phyloP scores from a whole-genome alignment of 257 asterid genomes.

The Solanum gandarillasii region DNA sequence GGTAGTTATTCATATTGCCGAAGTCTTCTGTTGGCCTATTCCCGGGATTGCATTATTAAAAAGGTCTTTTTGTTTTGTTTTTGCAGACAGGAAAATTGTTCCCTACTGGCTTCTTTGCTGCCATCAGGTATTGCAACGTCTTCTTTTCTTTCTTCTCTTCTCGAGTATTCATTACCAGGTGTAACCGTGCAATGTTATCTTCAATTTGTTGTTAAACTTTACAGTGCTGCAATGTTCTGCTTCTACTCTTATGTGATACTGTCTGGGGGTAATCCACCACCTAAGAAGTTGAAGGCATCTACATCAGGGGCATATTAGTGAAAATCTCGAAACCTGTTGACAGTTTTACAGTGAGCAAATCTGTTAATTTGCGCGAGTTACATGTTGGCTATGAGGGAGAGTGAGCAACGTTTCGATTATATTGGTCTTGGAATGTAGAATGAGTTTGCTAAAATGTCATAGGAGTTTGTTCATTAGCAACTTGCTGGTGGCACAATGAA shows the following conservation, averaged over 20 bases:
- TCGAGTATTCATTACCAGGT: background rate
- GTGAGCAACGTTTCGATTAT: background rate
- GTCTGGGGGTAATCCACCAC: conserved; percentile 46
- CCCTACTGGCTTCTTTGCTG: conserved; percentile 54
- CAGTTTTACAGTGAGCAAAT: background rate
- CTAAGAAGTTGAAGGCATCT: conserved; percentile 26
- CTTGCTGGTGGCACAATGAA: background rate
- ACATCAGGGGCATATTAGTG: conserved; percentile 1
- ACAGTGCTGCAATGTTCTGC: conserved; percentile 83
- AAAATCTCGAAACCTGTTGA: background rate
- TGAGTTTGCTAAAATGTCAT: background rate
- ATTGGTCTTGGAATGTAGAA: background rate
- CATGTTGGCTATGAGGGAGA: background rate
- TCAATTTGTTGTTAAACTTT: background rate
- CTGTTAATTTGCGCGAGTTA: background rate
- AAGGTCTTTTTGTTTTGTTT: background rate
- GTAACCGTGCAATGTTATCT: background rate
- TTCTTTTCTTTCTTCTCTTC: background rate
- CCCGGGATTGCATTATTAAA: background rate
- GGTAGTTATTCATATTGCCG: conserved; percentile 30
- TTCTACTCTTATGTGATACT: conserved; percentile 79
- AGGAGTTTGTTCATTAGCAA: background rate
- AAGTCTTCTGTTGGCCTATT: background rate
- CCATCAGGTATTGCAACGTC: conserved; percentile 44
- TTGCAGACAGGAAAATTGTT: conserved; percentile 47